phyloP scores from a whole-genome alignment of 164 flowering plant genomes.

The Kingdonia uniflora region DNA sequence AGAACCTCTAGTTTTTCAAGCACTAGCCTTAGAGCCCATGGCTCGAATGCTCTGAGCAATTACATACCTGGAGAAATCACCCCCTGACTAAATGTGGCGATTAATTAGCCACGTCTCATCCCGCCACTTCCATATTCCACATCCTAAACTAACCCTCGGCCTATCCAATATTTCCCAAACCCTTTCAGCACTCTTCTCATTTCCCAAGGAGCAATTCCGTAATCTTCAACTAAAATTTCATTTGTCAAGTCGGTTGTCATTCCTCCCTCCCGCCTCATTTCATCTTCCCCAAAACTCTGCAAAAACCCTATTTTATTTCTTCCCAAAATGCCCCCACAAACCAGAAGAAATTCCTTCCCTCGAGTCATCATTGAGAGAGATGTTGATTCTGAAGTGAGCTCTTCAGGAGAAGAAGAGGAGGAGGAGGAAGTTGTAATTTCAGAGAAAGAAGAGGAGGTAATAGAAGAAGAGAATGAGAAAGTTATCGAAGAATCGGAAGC shows the following conservation, averaged over 20 bases:
- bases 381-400: conserved; percentile 49
- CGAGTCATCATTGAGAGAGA: conserved; percentile 53
- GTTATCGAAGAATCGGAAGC: conserved; percentile 6
- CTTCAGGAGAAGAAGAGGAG: conserved; percentile 21
- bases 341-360: conserved; percentile 42
- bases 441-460: conserved; percentile 20
- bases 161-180: neutral
- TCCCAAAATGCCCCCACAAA: conserved; percentile 31
- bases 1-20: no score
- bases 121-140: neutral
- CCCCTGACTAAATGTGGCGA: neutral
- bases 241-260: neutral
- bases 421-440: conserved; percentile 13
- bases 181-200: neutral
- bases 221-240: neutral
- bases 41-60: no score
- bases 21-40: no score
- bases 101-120: neutral
- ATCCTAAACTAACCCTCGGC: neutral
- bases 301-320: neutral
- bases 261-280: neutral
- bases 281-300: neutral
- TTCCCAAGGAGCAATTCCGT: neutral
- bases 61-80: neutral
- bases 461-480: conserved; percentile 2